These are phyloP conservation scores for Cucurbita pepo DNA, from an alignment of 306 rosid species.

Conservation along the genomic window DNA sequence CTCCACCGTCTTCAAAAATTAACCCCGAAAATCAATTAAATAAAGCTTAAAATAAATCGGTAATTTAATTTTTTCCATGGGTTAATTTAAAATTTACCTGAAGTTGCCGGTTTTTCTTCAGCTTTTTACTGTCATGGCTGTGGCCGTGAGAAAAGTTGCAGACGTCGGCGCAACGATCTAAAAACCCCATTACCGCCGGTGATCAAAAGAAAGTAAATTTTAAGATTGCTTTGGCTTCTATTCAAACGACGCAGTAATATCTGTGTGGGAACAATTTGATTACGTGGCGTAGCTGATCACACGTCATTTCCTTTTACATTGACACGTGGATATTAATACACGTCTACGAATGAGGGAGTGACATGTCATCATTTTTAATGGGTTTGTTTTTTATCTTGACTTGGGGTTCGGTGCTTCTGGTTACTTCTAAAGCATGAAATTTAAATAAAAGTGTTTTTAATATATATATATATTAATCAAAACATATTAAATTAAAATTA, in stretches of 20 bases:
- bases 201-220: neutral
- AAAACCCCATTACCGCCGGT: conserved; percentile 10
- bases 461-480: too few species aligned
- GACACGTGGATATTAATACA: neutral
- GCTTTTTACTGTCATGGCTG: neutral
- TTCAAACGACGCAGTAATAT: neutral
- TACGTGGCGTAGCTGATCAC: neutral
- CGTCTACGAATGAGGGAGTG: neutral
- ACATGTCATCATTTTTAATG: neutral
- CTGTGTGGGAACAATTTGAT: neutral
- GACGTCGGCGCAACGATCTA: conserved; percentile 1
- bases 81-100: conserved; percentile 7
- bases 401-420: neutral
- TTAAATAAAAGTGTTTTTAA: neutral
- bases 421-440: neutral
- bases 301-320: neutral
- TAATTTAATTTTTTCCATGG: neutral
- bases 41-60: too few species aligned
- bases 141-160: neutral
- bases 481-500: too few species aligned
- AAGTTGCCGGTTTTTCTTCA: conserved; percentile 13
- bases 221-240: neutral
- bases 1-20: conserved; percentile 15
- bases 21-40: neutral
- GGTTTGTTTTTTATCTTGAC: neutral